phyloP scores from a whole-genome alignment of 2,329 filamentous ascomycete genomes.

The Aspergillus glaucus region DNA sequence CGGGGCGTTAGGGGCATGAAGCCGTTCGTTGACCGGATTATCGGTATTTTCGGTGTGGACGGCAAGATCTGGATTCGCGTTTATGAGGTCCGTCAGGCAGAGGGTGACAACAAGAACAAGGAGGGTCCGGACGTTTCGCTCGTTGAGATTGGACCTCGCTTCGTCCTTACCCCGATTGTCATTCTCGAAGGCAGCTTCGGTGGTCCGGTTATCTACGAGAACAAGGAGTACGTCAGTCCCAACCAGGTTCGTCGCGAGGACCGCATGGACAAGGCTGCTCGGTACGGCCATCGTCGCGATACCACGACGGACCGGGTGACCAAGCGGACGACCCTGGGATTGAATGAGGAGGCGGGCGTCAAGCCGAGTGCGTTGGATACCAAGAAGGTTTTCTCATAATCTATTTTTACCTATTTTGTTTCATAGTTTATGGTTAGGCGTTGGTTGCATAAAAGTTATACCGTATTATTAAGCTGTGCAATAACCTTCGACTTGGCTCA shows the following conservation, averaged over 20 bases:
- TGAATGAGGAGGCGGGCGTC: slow-evolving; percentile 58
- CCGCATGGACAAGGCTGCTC: slow-evolving; percentile 65
- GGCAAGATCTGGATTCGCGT: slow-evolving; percentile 94
- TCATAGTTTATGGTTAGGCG: not conserved
- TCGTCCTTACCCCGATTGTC: slow-evolving; percentile 88
- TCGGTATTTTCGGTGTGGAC: slow-evolving; percentile 84
- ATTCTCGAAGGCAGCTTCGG: slow-evolving; percentile 94
- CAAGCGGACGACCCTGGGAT: slow-evolving; percentile 70
- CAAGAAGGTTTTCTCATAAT: slow-evolving; percentile 59
- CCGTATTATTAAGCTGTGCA: slow-evolving; percentile 3
- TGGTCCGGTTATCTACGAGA: slow-evolving; percentile 95
- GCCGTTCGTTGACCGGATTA: slow-evolving; percentile 92
- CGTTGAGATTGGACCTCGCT: slow-evolving; percentile 88
- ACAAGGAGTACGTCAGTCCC: slow-evolving; percentile 92
- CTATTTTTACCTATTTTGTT: slow-evolving; percentile 12
- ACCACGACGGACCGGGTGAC: slow-evolving; percentile 63
- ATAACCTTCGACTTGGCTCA: slow-evolving; percentile 1
- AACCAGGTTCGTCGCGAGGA: slow-evolving; percentile 88
- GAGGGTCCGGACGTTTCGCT: slow-evolving; percentile 66
- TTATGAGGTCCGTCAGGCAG: slow-evolving; percentile 85
- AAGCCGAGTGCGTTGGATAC: slow-evolving; percentile 68
- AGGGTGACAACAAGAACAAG: slow-evolving; percentile 52
- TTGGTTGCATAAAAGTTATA: too few species aligned
- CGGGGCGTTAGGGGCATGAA: slow-evolving; percentile 77
- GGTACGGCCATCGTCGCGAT: slow-evolving; percentile 71